Base-by-base conservation (phyloP, 768 basidiomycete species). In the Lactifluus volemus region DNA sequence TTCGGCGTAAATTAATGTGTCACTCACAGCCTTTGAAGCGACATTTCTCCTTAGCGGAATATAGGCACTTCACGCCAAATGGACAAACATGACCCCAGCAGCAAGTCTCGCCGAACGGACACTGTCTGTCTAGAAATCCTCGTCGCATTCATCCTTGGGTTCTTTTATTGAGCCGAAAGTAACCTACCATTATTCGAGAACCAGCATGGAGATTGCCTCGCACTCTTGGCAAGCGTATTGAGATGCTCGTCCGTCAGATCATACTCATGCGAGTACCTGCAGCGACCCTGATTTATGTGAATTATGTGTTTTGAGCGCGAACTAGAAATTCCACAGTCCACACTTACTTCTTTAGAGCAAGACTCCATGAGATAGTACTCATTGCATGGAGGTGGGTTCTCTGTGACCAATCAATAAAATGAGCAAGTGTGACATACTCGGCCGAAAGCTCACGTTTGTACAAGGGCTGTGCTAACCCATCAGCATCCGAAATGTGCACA, bases 61-160 rank as follows among this genome's bases (percentile, higher is more conserved):
- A 86, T 68, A 80, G 81, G 63, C 72, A 75, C 29, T 68, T 68
- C 10, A 71, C 59, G 34, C 89, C 89, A 65, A 85, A 86, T 14
- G 89, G 89, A 67, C 89, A 92, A 25, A 82, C 75, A 70, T 92
- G 89, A 8, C 89, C 89, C 88, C 89, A 91, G 71, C 88, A 90
- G 68, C 89, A 92, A 61, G 75, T 75, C 47, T 83, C 81, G 45
- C 85, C 88, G 64, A 84, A 84, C n/a, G 88, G 88, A 65, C 89
- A 91, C 55, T 79, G 80, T 30, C 85, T 75, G 34, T 86, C 89
- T 89, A 44, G 12, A 17, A 4, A 45, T 42, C 15, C 32, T 34
- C 34, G 32, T 32, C 49, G 29, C 10, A 6, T 55, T 48, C 42
- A 32, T 34, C 55, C 49, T n/a, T 29, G 25, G 17, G 38, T 47